Evolutionary conservation across 169 alveolate species (phyloP).

Genomic region (Plasmodium reichenowi): DNA sequence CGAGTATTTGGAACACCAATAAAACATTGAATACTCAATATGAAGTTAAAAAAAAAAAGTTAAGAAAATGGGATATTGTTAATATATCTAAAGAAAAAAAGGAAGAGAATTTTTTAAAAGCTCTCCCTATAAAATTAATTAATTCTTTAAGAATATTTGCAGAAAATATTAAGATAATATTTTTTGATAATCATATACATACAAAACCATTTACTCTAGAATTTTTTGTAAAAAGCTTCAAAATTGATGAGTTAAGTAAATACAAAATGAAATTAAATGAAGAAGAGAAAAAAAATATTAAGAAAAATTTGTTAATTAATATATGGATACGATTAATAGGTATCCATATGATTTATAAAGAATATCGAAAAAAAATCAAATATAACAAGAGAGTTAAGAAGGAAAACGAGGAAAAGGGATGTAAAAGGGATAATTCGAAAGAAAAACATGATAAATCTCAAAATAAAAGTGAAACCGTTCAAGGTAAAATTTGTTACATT

Average conservation of each 20-base stretch:
- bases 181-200: constrained; percentile 86
- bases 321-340: constrained; percentile 81
- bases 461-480: neutral
- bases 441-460: neutral
- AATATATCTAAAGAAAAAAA: constrained; percentile 74
- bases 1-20: constrained; percentile 81
- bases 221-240: constrained; percentile 68
- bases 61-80: constrained; percentile 62
- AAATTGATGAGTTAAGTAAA: constrained; percentile 66
- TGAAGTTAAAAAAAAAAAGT: constrained; percentile 30
- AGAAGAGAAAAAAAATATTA: constrained; percentile 76
- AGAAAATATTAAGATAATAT: constrained; percentile 80
- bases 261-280: constrained; percentile 59
- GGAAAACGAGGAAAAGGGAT: neutral
- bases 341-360: constrained; percentile 69
- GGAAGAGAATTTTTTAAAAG: constrained; percentile 80
- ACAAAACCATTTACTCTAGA: constrained; percentile 85
- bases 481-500: constrained; percentile 1
- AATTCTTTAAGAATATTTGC: constrained; percentile 84
- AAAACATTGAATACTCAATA: constrained; percentile 31
- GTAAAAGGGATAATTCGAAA: no score
- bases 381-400: constrained; percentile 37
- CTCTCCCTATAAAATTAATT: constrained; percentile 83
- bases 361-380: constrained; percentile 28
- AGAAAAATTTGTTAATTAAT: constrained; percentile 71